A percentile compares a stretch with the other conserved stretches of the same genome.
phyloP scores from a whole-genome alignment of 2,329 filamentous ascomycete genomes.

The Hypoxylon sp. region DNA sequence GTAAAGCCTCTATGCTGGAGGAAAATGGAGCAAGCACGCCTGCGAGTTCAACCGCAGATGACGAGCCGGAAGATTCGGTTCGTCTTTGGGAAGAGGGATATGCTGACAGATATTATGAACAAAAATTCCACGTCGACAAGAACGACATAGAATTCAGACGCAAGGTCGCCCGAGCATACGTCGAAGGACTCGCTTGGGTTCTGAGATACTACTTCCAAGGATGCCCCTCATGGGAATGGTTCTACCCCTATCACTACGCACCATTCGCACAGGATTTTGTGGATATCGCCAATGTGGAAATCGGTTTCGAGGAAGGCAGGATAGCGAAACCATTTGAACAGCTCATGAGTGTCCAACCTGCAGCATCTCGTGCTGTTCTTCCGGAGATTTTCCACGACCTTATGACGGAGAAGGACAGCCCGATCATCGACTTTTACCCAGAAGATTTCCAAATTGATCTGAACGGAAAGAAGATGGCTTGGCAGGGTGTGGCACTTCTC shows the following conservation, averaged over 20 bases:
- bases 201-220: constrained; percentile 97
- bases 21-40: constrained; percentile 67
- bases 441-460: constrained; percentile 92
- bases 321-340: constrained; percentile 95
- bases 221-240: constrained; percentile 99
- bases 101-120: constrained; percentile 93
- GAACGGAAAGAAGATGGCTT: constrained; percentile 98
- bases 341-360: constrained; percentile 96
- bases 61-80: constrained; percentile 79
- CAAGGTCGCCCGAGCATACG: constrained; percentile 88
- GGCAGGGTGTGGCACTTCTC: constrained; percentile 93
- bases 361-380: constrained; percentile 89
- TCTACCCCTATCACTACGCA: constrained; percentile 97
- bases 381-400: constrained; percentile 87
- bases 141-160: constrained; percentile 86
- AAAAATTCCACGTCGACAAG: constrained; percentile 89
- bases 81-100: constrained; percentile 96
- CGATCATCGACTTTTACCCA: constrained; percentile 97
- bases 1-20: constrained; percentile 77
- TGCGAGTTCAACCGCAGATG: constrained; percentile 63
- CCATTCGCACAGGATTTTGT: constrained; percentile 97
- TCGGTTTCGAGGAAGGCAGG: constrained; percentile 83
- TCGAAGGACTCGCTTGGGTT: constrained; percentile 95
- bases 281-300: constrained; percentile 78
- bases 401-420: constrained; percentile 87